Conservation (phyloP, 2,329 filamentous ascomycete genomes). For the Nigrograna mackinnonii region DNA sequence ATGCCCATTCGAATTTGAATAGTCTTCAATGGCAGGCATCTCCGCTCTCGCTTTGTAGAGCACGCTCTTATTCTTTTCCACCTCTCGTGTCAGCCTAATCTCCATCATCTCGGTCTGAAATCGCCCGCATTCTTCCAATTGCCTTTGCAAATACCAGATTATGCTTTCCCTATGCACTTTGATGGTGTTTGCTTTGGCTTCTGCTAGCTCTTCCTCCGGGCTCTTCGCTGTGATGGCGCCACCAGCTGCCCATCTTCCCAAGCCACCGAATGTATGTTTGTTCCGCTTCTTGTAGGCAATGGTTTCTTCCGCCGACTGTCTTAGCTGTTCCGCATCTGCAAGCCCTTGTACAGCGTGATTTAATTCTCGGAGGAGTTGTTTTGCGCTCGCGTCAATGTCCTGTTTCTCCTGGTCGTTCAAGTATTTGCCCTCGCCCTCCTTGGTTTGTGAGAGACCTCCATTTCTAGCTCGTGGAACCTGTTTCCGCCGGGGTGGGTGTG, state of each 20-base stretch:
- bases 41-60: slow-evolving; percentile 67
- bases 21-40: slow-evolving; percentile 24
- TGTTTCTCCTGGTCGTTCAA: slow-evolving; percentile 84
- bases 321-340: slow-evolving; percentile 78
- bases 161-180: slow-evolving; percentile 79
- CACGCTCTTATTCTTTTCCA: slow-evolving; percentile 87
- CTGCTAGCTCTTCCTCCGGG: slow-evolving; percentile 71
- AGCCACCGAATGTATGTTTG: slow-evolving; percentile 63
- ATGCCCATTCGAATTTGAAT: slow-evolving; percentile 21
- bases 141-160: slow-evolving; percentile 77
- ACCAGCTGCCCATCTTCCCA: slow-evolving; percentile 70
- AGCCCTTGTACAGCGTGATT: slow-evolving; percentile 80
- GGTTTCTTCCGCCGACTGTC: slow-evolving; percentile 73
- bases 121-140: slow-evolving; percentile 74
- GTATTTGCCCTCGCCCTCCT: slow-evolving; percentile 54
- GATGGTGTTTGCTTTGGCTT: slow-evolving; percentile 68
- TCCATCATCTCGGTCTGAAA: slow-evolving; percentile 94
- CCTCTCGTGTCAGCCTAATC: slow-evolving; percentile 77
- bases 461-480: slow-evolving; percentile 47
- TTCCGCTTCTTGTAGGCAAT: slow-evolving; percentile 73
- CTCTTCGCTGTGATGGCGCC: slow-evolving; percentile 56
- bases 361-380: slow-evolving; percentile 81
- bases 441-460: slow-evolving; percentile 30
- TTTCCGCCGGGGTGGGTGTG: slow-evolving; percentile 60
- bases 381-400: slow-evolving; percentile 84